Percentiles rank a stretch among this genome's conserved stretches.
These are phyloP conservation scores for Trametes maxima DNA, from an alignment of 768 basidiomycete genomes.

Conservation along the genomic window DNA sequence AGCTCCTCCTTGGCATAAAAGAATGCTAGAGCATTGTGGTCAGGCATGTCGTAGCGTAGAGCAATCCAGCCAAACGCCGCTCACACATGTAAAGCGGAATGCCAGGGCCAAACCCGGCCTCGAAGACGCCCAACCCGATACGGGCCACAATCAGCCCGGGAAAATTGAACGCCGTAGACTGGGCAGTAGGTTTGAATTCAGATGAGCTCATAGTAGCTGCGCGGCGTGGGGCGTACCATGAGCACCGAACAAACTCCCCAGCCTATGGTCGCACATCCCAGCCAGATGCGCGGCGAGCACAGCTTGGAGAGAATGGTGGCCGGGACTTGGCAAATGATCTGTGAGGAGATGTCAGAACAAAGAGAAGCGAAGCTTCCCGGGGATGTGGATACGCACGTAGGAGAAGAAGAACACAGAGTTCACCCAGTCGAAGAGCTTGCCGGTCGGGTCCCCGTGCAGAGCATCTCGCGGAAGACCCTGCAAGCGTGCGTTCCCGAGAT, in stretches of 20 bases:
- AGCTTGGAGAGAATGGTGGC: conserved; percentile 68
- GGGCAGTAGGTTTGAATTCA: neutral
- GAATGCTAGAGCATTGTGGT: conserved; percentile 48
- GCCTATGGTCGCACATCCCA: conserved; percentile 64
- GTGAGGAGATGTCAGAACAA: neutral
- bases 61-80: conserved; percentile 26
- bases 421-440: conserved; percentile 75
- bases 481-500: conserved; percentile 78
- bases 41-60: no score
- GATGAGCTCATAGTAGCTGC: neutral
- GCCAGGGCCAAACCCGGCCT: conserved; percentile 76
- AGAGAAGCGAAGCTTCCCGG: neutral
- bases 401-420: conserved; percentile 80
- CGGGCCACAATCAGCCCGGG: conserved; percentile 59
- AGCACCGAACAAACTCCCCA: conserved; percentile 80
- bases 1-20: conserved; percentile 79
- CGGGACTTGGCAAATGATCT: conserved; percentile 75
- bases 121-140: conserved; percentile 72
- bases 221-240: conserved; percentile 46
- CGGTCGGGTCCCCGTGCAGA: conserved; percentile 69
- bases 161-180: conserved; percentile 67
- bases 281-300: conserved; percentile 67
- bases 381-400: conserved; percentile 50
- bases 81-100: conserved; percentile 79
- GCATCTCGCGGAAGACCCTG: conserved; percentile 67